Base-by-base conservation (phyloP, 257 asterid genomes). In the Plantago major region DNA sequence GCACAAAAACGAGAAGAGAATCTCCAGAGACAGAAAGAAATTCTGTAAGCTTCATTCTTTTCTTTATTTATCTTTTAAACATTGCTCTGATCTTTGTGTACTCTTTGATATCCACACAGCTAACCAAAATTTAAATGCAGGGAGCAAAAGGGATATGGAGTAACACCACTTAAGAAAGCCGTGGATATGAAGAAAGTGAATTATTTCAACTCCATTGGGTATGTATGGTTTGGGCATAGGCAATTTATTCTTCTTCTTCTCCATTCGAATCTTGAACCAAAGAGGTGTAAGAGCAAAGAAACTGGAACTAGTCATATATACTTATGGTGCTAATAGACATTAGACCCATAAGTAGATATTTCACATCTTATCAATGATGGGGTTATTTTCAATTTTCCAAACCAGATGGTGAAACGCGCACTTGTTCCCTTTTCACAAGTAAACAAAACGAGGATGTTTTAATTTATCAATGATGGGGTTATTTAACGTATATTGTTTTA, bases 61-160 rank as follows among this genome's bases (percentile, higher is more conserved):
- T 33, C 16, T 13, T 50, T 67, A 53, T 28, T 37, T 64, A 40
- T 40, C 19, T n/a, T 49, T 13, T 22, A 22, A 22, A 58, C 64
- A 16, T 58, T 30, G 12, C 48, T 63, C 44, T 69, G 11, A 18
- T 22, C 26, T 48, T 68, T 8, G 46, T 51, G 6, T 61, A 13
- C 62, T 44, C 16, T 54, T 51, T 16, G 28, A 51, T 55, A 62
- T 26, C 30, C 15, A 69, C 64, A 69, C 64, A 19, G 48, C 55
- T 71, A 58, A 62, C 56, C 15, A 68, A 55, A 55, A 47, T 42
- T 62, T 13, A 48, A 64, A 26, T 73, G 63, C 81, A 92, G 99
- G 79, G 97, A 92, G 76, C 97, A 89, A 74, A 89, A 89, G 76
- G 61, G 10, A 44, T 92, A 81, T 70, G 99, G 99, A 78, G 59